These are phyloP conservation scores for Talaromyces islandicus DNA, from an alignment of 2,329 filamentous ascomycete species.

Conservation along the genomic window DNA sequence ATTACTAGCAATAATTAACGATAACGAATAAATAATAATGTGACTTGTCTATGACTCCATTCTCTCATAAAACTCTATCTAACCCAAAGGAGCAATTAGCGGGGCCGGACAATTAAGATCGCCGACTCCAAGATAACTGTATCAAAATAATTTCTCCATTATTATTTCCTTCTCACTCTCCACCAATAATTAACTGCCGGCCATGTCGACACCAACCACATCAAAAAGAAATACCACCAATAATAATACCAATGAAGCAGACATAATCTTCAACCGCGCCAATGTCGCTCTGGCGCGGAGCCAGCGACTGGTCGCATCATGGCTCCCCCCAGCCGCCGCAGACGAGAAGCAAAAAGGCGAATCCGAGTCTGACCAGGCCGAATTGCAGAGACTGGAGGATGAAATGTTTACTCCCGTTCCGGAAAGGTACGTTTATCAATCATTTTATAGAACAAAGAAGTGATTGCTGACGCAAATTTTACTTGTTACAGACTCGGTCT, in stretches of 20 bases:
- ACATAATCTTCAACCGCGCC: conserved; percentile 51
- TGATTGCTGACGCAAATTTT: background rate
- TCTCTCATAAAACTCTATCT: background rate
- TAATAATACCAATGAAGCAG: conserved; percentile 32
- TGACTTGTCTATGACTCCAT: background rate
- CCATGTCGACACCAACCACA: conserved; percentile 25
- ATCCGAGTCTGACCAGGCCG: conserved; percentile 21
- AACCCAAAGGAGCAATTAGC: conserved; percentile 5
- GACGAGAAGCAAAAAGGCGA: conserved; percentile 32
- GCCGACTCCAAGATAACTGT: background rate
- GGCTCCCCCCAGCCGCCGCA: conserved; percentile 37
- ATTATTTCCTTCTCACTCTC: background rate
- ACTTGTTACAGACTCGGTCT: conserved; percentile 36
- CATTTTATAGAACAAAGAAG: background rate
- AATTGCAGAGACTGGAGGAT: conserved; percentile 44
- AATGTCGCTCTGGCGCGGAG: conserved; percentile 50
- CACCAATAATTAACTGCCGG: background rate
- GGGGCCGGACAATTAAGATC: background rate
- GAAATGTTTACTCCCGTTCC: conserved; percentile 49
- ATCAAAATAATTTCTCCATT: background rate
- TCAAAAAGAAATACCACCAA: conserved; percentile 8
- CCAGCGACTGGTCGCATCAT: conserved; percentile 51
- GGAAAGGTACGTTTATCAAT: conserved; percentile 41
- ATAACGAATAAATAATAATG: background rate
- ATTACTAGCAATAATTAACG: background rate